A percentile compares a stretch with the other conserved stretches of the same genome.
These are phyloP conservation scores for Chaetomiaceae sp. DNA, from an alignment of 2,329 filamentous ascomycete species.

Conservation along the genomic window DNA sequence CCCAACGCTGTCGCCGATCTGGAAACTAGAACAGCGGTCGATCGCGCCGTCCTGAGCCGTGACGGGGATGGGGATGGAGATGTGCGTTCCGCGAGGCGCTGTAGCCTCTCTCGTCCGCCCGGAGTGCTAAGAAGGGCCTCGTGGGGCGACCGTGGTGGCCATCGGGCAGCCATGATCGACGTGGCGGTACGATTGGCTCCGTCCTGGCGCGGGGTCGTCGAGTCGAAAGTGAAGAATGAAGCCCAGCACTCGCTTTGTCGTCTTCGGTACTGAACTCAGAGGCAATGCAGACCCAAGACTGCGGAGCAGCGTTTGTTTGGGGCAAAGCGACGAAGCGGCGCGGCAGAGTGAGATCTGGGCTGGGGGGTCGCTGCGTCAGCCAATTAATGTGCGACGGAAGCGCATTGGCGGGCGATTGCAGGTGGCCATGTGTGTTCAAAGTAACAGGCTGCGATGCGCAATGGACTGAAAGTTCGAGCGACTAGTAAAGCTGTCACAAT, in stretches of 20 bases:
- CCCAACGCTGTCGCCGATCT: conserved; percentile 14
- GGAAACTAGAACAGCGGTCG: conserved; percentile 25
- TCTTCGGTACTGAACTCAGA: too few species aligned
- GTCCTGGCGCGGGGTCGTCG: background rate
- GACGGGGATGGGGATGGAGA: conserved; percentile 65
- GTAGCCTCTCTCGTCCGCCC: conserved; percentile 68
- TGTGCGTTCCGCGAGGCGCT: conserved; percentile 58
- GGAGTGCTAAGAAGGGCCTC: conserved; percentile 64
- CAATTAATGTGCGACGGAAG: conserved; percentile 27
- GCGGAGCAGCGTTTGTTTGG: conserved; percentile 16
- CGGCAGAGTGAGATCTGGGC: conserved; percentile 3
- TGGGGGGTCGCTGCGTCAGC: conserved; percentile 22
- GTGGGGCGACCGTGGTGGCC: conserved; percentile 61
- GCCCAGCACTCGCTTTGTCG: too few species aligned
- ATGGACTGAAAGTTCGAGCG: background rate
- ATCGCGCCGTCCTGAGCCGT: conserved; percentile 42
- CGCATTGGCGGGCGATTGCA: conserved; percentile 20
- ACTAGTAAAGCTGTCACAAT: background rate
- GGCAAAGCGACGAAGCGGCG: conserved; percentile 7
- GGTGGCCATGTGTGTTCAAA: conserved; percentile 19
- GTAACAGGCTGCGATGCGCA: background rate
- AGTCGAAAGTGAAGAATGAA: too few species aligned
- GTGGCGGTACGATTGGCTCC: conserved; percentile 18
- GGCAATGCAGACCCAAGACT: too few species aligned
- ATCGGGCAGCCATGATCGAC: conserved; percentile 43